Conservation (phyloP, 177 flowering plant species). For the Vitis hybrid region DNA sequence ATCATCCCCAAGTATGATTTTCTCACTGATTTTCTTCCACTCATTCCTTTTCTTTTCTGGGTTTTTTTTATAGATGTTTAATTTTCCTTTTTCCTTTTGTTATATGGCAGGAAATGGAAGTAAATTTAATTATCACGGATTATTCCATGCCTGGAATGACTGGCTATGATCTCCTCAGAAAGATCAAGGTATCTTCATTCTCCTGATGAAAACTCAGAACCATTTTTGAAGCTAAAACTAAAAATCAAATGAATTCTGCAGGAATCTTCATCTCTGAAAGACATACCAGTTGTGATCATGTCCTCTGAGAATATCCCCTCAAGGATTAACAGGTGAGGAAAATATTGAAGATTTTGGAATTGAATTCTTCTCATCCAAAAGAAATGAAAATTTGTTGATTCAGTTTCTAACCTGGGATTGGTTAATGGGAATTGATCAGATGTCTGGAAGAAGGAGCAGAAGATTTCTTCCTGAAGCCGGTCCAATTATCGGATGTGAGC, state of each 20-base stretch:
- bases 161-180: conserved; percentile 54
- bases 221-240: not conserved
- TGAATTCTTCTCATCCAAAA: not conserved
- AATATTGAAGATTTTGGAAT: not conserved
- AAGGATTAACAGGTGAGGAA: conserved; percentile 49
- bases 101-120: conserved; percentile 25
- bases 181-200: conserved; percentile 35
- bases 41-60: not conserved
- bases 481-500: conserved; percentile 49
- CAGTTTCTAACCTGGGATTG: not conserved
- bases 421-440: conserved; percentile 24
- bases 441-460: conserved; percentile 75
- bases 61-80: not conserved
- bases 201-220: not conserved
- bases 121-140: conserved; percentile 55
- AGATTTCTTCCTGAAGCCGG: conserved; percentile 64
- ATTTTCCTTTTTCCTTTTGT: not conserved
- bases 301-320: conserved; percentile 76
- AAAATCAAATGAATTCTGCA: conserved; percentile 16
- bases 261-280: conserved; percentile 60
- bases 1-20: conserved; percentile 16
- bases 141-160: conserved; percentile 66
- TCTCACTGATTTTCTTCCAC: not conserved
- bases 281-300: conserved; percentile 81
- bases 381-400: not conserved